Evolutionary conservation across 768 basidiomycete species (phyloP).

Genomic region (Dentipellis fragilis): DNA sequence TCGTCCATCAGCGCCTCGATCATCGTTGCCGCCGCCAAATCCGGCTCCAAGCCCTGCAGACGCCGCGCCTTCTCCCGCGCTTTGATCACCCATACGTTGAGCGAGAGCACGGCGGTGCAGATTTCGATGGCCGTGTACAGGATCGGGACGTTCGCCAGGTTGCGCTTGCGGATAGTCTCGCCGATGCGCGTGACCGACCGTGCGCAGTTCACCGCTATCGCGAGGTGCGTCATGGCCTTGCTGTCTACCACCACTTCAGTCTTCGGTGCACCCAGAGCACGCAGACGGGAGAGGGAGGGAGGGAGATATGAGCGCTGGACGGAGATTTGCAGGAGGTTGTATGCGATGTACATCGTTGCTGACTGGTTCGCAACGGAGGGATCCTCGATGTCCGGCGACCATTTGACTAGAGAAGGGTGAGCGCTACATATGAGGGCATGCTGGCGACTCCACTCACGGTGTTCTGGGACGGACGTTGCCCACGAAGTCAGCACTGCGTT

Average conservation of each 20-base stretch:
- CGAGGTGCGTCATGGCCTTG: slow-evolving; percentile 7
- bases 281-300: slow-evolving; percentile 2
- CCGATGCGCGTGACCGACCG: slow-evolving; percentile 7
- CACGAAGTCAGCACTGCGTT: slow-evolving; percentile 34
- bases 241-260: background rate
- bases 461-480: slow-evolving; percentile 19
- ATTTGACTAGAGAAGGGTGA: slow-evolving; percentile 20
- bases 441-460: slow-evolving; percentile 16
- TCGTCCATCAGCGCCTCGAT: slow-evolving; percentile 8
- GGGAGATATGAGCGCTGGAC: slow-evolving; percentile 76
- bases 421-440: background rate
- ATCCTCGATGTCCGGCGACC: slow-evolving; percentile 34
- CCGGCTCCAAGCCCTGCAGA: background rate
- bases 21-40: background rate
- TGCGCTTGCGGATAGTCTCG: slow-evolving; percentile 5
- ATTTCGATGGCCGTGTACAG: slow-evolving; percentile 9
- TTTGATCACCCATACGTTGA: slow-evolving; percentile 11
- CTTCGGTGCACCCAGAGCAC: background rate
- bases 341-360: slow-evolving; percentile 31
- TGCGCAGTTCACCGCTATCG: slow-evolving; percentile 8
- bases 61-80: slow-evolving; percentile 1
- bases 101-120: slow-evolving; percentile 7
- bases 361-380: slow-evolving; percentile 31
- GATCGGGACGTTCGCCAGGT: slow-evolving; percentile 10
- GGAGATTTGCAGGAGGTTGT: slow-evolving; percentile 59